phyloP scores from a whole-genome alignment of 768 basidiomycete species.

The Porpolomopsis calyptriformis region DNA sequence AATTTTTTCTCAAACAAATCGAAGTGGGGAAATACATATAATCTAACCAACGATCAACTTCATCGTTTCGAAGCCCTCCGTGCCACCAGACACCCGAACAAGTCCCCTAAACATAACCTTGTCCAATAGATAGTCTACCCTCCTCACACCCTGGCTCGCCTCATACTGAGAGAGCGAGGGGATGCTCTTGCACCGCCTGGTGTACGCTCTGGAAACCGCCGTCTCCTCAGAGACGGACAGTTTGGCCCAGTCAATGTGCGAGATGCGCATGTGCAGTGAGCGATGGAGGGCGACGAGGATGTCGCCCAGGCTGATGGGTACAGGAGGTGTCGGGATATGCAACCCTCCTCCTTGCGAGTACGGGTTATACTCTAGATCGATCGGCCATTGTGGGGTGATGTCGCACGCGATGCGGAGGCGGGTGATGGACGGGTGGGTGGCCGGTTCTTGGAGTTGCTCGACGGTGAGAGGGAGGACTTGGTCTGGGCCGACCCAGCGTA shows the following conservation, averaged over 20 bases:
- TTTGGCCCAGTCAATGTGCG: conserved; percentile 29
- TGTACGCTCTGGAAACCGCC: conserved; percentile 28
- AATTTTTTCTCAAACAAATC: no score
- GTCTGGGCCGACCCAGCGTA: conserved; percentile 28
- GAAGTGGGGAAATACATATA: no score
- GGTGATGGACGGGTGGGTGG: conserved; percentile 44
- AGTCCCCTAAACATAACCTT: conserved; percentile 40
- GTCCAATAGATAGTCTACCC: conserved; percentile 47
- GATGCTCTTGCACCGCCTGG: conserved; percentile 25
- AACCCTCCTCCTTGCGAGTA: conserved; percentile 8
- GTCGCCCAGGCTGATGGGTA: conserved; percentile 48
- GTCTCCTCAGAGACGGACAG: conserved; percentile 22
- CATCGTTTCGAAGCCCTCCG: conserved; percentile 27
- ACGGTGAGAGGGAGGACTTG: conserved; percentile 28
- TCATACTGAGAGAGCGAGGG: conserved; percentile 25
- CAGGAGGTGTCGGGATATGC: conserved; percentile 13
- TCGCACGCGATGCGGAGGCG: conserved; percentile 51
- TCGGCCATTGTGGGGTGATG: conserved; percentile 48
- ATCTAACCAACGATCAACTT: conserved; percentile 23
- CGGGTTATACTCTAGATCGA: conserved; percentile 36
- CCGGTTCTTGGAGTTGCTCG: conserved; percentile 40
- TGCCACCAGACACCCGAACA: conserved; percentile 23
- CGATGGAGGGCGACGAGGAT: conserved; percentile 42
- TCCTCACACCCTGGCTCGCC: conserved; percentile 42
- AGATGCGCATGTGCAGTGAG: conserved; percentile 34